A percentile compares a stretch with the other conserved stretches of the same genome.
Conservation (phyloP, 2,329 filamentous ascomycete species). For the Pseudogymnoascus sp. region DNA sequence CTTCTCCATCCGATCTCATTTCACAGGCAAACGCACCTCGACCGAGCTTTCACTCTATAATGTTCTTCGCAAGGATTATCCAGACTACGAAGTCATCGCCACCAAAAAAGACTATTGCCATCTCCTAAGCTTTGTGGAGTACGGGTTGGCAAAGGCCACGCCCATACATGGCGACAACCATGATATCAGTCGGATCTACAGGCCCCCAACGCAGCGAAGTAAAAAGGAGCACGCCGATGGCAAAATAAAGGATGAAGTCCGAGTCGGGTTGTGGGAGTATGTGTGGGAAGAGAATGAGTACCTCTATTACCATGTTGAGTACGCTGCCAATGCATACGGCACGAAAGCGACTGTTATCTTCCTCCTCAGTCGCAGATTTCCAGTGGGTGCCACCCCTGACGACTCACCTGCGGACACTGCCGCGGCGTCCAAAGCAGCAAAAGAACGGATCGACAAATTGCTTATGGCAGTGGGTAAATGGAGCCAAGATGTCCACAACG, state of each 20-base stretch:
- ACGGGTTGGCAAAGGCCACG: background rate
- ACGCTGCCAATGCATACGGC: background rate
- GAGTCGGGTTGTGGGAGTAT: background rate
- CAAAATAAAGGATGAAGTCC: background rate
- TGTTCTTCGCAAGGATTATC: background rate
- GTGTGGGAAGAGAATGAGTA: background rate
- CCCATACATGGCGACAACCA: background rate
- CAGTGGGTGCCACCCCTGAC: background rate
- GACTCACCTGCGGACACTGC: background rate
- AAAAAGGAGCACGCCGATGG: background rate
- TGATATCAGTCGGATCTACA: background rate
- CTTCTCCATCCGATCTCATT: background rate
- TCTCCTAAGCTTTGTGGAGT: background rate
- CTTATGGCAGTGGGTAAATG: conserved; percentile 48
- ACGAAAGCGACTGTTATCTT: background rate
- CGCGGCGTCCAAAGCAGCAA: conserved; percentile 9
- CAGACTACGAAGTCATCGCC: background rate
- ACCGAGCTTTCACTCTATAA: background rate
- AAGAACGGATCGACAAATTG: conserved; percentile 39
- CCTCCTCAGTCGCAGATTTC: background rate
- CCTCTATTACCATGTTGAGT: background rate
- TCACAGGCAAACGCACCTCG: background rate
- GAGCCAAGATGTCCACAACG: conserved; percentile 49
- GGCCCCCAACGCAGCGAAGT: background rate
- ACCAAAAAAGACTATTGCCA: background rate